Percentiles rank a stretch among this genome's conserved stretches.
Evolutionary conservation across 495 filamentous ascomycete genomes (phyloP).

Genomic region (Amorphotheca resinae): DNA sequence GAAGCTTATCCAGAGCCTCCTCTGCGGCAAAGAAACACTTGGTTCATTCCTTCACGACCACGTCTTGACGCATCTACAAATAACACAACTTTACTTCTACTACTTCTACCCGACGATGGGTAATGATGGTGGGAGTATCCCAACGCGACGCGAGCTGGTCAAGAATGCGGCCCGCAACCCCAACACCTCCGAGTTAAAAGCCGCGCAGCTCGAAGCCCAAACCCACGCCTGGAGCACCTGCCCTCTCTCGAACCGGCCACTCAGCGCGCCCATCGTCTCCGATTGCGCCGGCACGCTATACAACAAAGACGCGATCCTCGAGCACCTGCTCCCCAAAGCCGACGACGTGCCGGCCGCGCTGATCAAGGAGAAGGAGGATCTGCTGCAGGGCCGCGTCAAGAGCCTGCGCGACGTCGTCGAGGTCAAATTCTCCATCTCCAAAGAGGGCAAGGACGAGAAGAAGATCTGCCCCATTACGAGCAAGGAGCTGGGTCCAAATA

Average conservation of each 20-base stretch:
- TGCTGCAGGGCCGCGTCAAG: constrained; percentile 61
- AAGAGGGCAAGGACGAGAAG: constrained; percentile 32
- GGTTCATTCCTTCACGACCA: too few relatives aligned
- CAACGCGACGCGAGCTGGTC: constrained; percentile 89
- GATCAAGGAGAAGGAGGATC: constrained; percentile 49
- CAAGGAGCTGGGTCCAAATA: constrained; percentile 68
- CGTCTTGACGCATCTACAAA: too few relatives aligned
- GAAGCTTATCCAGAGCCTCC: background rate
- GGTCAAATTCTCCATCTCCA: constrained; percentile 51
- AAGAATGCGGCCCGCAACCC: constrained; percentile 71
- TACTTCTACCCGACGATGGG: constrained; percentile 49
- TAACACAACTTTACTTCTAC: background rate
- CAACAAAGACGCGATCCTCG: constrained; percentile 85
- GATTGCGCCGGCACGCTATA: constrained; percentile 80
- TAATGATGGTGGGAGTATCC: constrained; percentile 92
- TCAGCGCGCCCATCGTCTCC: constrained; percentile 66
- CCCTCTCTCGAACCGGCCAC: constrained; percentile 65
- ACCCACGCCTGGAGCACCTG: constrained; percentile 77
- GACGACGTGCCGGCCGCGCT: constrained; percentile 27
- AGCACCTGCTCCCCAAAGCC: constrained; percentile 58
- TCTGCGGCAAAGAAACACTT: background rate
- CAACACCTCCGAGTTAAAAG: constrained; percentile 83
- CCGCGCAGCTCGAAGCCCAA: constrained; percentile 68
- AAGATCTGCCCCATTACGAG: constrained; percentile 72
- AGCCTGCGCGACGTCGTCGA: constrained; percentile 80